These are phyloP conservation scores for Pyrenochaeta sp. DNA, from an alignment of 2,329 filamentous ascomycete species.

Conservation along the genomic window DNA sequence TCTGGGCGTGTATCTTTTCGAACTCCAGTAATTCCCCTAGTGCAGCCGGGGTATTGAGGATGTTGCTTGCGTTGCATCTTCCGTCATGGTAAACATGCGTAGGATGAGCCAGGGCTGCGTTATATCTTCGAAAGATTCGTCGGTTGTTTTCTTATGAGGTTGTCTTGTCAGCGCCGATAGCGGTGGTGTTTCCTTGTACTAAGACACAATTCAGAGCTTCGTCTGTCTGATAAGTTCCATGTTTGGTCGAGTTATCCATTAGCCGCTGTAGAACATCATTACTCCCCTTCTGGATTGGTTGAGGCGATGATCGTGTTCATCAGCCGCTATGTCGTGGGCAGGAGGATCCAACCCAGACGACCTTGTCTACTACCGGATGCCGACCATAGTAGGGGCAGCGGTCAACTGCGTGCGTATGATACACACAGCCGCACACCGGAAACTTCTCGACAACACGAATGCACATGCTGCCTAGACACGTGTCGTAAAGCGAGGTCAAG, in stretches of 20 bases:
- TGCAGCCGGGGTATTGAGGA: background rate
- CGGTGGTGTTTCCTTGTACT: background rate
- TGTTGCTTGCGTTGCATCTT: background rate
- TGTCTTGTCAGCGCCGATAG: background rate
- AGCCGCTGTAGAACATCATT: background rate
- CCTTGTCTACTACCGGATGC: constrained; percentile 39
- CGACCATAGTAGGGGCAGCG: constrained; percentile 44
- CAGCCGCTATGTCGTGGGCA: constrained; percentile 30
- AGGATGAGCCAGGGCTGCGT: background rate
- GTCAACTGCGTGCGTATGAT: constrained; percentile 48
- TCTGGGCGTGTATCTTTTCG: too few species aligned
- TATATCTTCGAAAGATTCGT: background rate
- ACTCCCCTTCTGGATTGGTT: background rate
- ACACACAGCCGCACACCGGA: constrained; percentile 48
- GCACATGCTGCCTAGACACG: constrained; percentile 37
- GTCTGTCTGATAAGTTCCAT: background rate
- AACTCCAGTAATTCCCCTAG: background rate
- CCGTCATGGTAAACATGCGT: background rate
- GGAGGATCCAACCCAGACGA: constrained; percentile 42
- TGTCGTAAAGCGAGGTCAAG: background rate
- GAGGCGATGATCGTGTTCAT: background rate
- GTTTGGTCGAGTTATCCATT: background rate
- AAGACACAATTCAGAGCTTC: background rate
- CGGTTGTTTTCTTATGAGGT: background rate
- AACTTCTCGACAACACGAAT: constrained; percentile 48